Percentiles rank a stretch among this genome's conserved stretches.
Conservation (phyloP, 2,329 filamentous ascomycete species). For the Clonostachys rhizophaga region DNA sequence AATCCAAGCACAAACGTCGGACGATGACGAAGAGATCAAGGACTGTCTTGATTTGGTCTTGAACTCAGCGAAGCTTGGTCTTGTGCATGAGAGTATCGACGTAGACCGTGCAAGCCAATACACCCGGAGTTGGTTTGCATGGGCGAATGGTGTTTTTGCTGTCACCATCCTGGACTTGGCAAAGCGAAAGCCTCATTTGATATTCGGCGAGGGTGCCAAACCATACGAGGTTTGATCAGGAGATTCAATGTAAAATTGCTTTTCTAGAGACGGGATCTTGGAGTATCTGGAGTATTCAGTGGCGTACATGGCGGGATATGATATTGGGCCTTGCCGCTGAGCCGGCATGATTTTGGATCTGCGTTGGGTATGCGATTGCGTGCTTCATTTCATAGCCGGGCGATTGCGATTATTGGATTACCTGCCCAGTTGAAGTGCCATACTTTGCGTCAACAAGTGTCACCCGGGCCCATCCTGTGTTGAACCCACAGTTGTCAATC, state of each 20-base stretch:
- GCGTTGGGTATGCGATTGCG: too few species aligned
- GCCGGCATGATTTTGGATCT: too few species aligned
- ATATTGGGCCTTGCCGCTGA: too few species aligned
- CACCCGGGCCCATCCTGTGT: too few species aligned
- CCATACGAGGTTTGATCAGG: conserved; percentile 47
- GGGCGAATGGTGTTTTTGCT: conserved; percentile 96
- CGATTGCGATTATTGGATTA: too few species aligned
- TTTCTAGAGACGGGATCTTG: too few species aligned
- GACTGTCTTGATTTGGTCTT: conserved; percentile 71
- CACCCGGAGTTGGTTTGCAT: conserved; percentile 93
- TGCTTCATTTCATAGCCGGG: too few species aligned
- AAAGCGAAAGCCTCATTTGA: conserved; percentile 78
- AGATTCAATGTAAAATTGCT: background rate
- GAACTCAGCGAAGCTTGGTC: conserved; percentile 67
- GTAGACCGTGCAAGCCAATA: conserved; percentile 65
- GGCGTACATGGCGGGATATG: too few species aligned
- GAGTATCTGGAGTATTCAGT: background rate
- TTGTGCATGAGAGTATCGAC: conserved; percentile 90
- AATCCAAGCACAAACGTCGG: conserved; percentile 83
- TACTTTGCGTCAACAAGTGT: too few species aligned
- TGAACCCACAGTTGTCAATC: too few species aligned
- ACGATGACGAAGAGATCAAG: conserved; percentile 77
- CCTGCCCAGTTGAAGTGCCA: too few species aligned
- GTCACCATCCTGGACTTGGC: conserved; percentile 88
- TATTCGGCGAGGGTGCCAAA: conserved; percentile 65